These are phyloP conservation scores for Chaetomiaceae sp. DNA, from an alignment of 2,329 filamentous ascomycete genomes.

Conservation along the genomic window DNA sequence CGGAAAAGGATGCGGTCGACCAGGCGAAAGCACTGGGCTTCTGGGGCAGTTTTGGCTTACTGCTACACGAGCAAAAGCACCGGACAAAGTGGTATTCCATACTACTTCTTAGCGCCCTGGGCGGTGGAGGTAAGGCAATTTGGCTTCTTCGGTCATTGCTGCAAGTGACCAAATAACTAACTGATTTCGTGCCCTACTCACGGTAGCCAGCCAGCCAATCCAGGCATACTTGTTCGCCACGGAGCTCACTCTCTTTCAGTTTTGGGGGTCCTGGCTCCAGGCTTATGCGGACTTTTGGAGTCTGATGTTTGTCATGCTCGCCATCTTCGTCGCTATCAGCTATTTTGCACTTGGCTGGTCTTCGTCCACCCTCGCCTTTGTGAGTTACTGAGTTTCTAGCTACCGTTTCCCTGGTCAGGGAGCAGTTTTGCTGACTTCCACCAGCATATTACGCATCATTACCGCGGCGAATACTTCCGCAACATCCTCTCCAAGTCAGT, in stretches of 20 bases:
- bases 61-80: constrained; percentile 48
- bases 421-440: neutral
- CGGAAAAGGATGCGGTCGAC: constrained; percentile 13
- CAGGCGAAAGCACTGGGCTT: constrained; percentile 32
- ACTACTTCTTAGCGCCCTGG: constrained; percentile 38
- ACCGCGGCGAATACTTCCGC: constrained; percentile 54
- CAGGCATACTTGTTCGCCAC: constrained; percentile 52
- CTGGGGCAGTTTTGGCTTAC: constrained; percentile 44
- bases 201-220: constrained; percentile 29
- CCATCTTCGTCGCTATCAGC: constrained; percentile 44
- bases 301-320: constrained; percentile 57
- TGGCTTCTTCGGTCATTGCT: neutral
- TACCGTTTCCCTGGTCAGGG: no score
- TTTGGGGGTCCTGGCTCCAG: constrained; percentile 30
- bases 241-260: constrained; percentile 45
- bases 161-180: neutral
- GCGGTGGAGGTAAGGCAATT: constrained; percentile 23
- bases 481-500: constrained; percentile 53
- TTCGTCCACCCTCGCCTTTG: constrained; percentile 41
- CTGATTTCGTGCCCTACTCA: neutral
- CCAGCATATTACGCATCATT: constrained; percentile 42
- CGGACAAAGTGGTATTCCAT: constrained; percentile 45
- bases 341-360: constrained; percentile 47
- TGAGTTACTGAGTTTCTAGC: constrained; percentile 13
- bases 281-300: constrained; percentile 51